A percentile compares a stretch with the other conserved stretches of the same genome.
Evolutionary conservation across 179 eudicot species (phyloP).

Genomic region (Sideroxylon spinosum): DNA sequence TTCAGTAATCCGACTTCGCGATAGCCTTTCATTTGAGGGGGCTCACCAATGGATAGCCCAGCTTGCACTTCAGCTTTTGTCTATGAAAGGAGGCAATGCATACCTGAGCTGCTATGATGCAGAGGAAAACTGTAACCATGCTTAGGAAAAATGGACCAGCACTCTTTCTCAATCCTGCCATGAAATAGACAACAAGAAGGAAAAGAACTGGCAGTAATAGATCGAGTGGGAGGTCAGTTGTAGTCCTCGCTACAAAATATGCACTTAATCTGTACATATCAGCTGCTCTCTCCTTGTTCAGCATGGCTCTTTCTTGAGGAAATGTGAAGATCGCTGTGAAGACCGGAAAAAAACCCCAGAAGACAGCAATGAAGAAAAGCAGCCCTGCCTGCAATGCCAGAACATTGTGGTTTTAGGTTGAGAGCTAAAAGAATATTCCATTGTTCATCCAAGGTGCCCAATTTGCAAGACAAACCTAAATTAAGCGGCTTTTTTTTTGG

Average conservation of each 20-base stretch:
- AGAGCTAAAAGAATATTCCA: too few species aligned
- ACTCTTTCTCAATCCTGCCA: conserved; percentile 69
- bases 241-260: conserved; percentile 80
- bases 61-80: too few species aligned
- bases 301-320: conserved; percentile 96
- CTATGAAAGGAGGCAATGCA: too few species aligned
- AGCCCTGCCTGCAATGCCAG: conserved; percentile 67
- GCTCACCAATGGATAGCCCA: too few species aligned
- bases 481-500: too few species aligned
- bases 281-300: conserved; percentile 81
- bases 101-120: conserved; percentile 94
- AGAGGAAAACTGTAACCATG: conserved; percentile 63
- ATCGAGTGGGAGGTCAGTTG: conserved; percentile 90
- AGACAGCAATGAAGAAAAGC: conserved; percentile 84
- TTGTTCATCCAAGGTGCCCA: too few species aligned
- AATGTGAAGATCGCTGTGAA: conserved; percentile 95
- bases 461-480: too few species aligned
- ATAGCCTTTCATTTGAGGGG: too few species aligned
- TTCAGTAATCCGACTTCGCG: too few species aligned
- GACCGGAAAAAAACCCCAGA: conserved; percentile 96
- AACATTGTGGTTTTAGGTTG: background rate
- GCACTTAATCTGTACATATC: conserved; percentile 97
- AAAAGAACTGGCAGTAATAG: conserved; percentile 71
- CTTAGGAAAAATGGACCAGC: conserved; percentile 64
- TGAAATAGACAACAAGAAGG: conserved; percentile 82